Evolutionary conservation across 768 basidiomycete genomes (phyloP).

Genomic region (Pleurotus ostreatus): DNA sequence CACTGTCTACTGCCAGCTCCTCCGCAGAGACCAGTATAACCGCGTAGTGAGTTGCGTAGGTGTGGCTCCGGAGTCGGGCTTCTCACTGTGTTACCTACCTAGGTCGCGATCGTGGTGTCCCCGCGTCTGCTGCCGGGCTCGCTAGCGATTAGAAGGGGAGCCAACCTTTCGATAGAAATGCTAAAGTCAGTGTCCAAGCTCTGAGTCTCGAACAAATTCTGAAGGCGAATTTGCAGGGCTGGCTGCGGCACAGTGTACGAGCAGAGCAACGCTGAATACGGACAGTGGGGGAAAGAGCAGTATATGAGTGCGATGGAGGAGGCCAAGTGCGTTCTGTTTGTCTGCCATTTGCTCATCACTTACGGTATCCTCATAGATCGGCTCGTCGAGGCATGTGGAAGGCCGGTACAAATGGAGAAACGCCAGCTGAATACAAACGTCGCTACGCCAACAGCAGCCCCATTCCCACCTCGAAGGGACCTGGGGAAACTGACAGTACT

Average conservation of each 20-base stretch:
- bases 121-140: slow-evolving; percentile 50
- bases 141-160: slow-evolving; percentile 33
- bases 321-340: slow-evolving; percentile 52
- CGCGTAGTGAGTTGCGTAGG: slow-evolving; percentile 57
- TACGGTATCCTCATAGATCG: slow-evolving; percentile 31
- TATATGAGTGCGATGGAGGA: slow-evolving; percentile 59
- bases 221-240: neutral
- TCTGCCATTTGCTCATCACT: no score
- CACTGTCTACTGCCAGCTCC: slow-evolving; percentile 65
- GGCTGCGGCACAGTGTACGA: slow-evolving; percentile 78
- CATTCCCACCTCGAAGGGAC: slow-evolving; percentile 1
- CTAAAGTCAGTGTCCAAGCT: slow-evolving; percentile 39
- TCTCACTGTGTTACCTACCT: neutral
- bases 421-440: slow-evolving; percentile 79
- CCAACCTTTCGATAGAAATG: slow-evolving; percentile 67
- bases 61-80: neutral
- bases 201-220: neutral
- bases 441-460: slow-evolving; percentile 35
- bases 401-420: slow-evolving; percentile 48
- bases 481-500: slow-evolving; percentile 6
- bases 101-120: slow-evolving; percentile 68
- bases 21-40: slow-evolving; percentile 78
- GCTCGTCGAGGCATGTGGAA: slow-evolving; percentile 76
- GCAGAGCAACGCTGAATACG: slow-evolving; percentile 77
- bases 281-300: slow-evolving; percentile 57